phyloP scores from a whole-genome alignment of 495 filamentous ascomycete species.

The Sordaria brevicollis region DNA sequence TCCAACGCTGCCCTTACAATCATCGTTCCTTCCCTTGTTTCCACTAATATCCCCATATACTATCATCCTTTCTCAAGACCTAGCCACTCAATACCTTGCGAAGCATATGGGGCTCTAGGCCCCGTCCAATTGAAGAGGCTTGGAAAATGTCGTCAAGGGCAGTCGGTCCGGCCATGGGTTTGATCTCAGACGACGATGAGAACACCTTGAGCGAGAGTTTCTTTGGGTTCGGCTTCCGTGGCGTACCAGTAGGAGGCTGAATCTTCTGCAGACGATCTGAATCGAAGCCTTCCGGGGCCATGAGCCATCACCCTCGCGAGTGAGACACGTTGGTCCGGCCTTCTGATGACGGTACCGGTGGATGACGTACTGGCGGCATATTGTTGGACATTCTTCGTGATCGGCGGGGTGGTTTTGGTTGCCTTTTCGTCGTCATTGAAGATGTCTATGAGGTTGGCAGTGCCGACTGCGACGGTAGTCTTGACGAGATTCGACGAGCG shows the following conservation, averaged over 20 bases:
- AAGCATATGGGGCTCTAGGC: not conserved
- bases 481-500: not conserved
- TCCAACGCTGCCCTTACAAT: not conserved
- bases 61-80: not conserved
- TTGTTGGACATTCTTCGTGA: not conserved
- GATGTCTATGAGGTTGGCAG: not conserved
- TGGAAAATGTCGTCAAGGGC: not conserved
- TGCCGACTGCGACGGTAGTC: not conserved
- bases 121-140: not conserved
- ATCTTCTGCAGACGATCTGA: too few relatives aligned
- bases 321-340: not conserved
- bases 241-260: not conserved
- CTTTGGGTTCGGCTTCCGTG: too few relatives aligned
- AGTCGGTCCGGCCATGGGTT: not conserved
- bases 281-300: too few relatives aligned
- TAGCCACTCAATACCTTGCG: not conserved
- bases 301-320: too few relatives aligned
- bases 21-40: not conserved
- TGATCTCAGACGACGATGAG: too few relatives aligned
- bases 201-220: too few relatives aligned
- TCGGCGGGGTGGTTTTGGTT: not conserved
- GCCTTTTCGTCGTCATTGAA: not conserved
- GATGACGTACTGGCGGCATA: not conserved
- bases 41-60: not conserved
- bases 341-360: not conserved